Evolutionary conservation across 2,329 filamentous ascomycete genomes (phyloP).

Genomic region (Diaporthe sp.): DNA sequence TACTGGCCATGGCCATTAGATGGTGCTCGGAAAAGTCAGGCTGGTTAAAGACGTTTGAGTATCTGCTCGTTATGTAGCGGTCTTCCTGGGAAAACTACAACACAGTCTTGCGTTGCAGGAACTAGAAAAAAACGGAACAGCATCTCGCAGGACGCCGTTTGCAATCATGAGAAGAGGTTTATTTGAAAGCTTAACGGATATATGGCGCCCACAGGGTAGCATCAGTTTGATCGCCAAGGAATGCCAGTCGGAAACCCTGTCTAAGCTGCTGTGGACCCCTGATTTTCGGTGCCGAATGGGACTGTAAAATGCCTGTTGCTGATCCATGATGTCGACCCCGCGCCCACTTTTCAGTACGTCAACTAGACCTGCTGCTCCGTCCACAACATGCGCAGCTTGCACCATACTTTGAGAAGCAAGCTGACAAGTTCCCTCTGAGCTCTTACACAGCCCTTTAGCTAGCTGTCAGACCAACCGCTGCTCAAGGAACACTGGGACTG

Average conservation of each 20-base stretch:
- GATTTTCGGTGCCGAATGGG: neutral
- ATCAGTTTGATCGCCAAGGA: conserved; percentile 7
- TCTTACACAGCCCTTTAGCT: neutral
- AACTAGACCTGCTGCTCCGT: neutral
- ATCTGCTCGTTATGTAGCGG: no score
- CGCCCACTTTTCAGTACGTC: conserved; percentile 10
- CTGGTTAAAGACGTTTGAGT: no score
- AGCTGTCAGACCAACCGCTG: neutral
- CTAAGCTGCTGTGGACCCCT: conserved; percentile 25
- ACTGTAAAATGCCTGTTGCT: conserved; percentile 17
- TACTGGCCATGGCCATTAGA: neutral
- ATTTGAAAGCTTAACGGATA: neutral
- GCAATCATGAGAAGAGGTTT: neutral
- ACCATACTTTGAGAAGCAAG: neutral
- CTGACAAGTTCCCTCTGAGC: neutral
- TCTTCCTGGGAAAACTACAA: no score
- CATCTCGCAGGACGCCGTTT: neutral
- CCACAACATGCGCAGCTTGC: neutral
- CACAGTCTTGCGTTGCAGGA: neutral
- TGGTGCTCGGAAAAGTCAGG: neutral
- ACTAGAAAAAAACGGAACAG: no score
- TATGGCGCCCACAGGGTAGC: neutral
- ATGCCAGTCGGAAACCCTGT: neutral
- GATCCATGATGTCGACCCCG: conserved; percentile 22
- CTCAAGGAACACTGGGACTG: neutral